Evolutionary conservation across 345 rosid species (phyloP), one percentile per base, ranked within the genome.

Genomic region (Gossypium arboreum): DNA sequence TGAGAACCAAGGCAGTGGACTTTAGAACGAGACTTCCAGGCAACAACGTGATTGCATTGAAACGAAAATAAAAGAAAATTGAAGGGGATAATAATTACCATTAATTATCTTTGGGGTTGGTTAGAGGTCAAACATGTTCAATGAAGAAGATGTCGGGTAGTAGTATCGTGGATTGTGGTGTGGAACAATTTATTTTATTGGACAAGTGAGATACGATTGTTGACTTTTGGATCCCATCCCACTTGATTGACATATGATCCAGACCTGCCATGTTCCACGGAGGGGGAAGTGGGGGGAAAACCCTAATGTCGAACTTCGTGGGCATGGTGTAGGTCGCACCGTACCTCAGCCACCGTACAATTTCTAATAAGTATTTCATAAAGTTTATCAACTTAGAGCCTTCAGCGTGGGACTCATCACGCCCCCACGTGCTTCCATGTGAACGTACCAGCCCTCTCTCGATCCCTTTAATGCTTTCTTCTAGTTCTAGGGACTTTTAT

Each of bases 21-120:
- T 50, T 63, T 25, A 22, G 20, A 24, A 22, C 0, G 83, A 76
- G 86, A 82, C 88, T 87, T 88, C 89, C 72, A 41, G 83, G 90
- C 75, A 84, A 79, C 83, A 69, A 77, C 92, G 78, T 75, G 55
- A 51, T 16, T 51, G 56, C 17, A 51, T 48, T 51, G 56, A 16
- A 51, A 45, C 50, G 13, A 8, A 10, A 34, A 34, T 5, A 51
- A 51, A 51, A 51, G 18, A 51, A 51, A 4, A 51, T 16, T 13
- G 18, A 16, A 12, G 7, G 29, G 20, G n/a, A 55, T 18, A n/a
- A 18, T 55, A 3, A 55, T 18, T 18, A 18, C 41, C 41, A 34
- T 34, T 34, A 34, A 34, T 16, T 54, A 7, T 55, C 11, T 55
- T 7, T 55, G 2, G 4, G 56, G 56, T 51, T 5, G 7, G 12